Evolutionary conservation across 768 basidiomycete species (phyloP).

Genomic region (Tephrocybe sp.): DNA sequence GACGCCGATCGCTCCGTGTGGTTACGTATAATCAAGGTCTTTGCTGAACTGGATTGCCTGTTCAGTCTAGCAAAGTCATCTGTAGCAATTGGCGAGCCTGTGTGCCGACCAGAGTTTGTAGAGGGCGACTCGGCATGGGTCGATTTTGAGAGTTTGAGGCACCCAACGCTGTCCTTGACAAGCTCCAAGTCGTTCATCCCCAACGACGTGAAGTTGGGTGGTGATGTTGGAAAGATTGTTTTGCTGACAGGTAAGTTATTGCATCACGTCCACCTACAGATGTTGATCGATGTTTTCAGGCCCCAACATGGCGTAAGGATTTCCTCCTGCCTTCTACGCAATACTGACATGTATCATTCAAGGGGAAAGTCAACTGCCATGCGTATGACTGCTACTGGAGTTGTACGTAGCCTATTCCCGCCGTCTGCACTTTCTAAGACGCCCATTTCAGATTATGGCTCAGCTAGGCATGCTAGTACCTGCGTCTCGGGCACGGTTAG

Average conservation of each 20-base stretch:
- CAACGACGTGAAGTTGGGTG: slow-evolving; percentile 88
- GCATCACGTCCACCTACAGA: not conserved
- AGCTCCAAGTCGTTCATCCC: slow-evolving; percentile 81
- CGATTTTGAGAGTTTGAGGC: slow-evolving; percentile 88
- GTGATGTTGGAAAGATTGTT: slow-evolving; percentile 70
- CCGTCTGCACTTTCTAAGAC: not conserved
- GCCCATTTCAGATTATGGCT: slow-evolving; percentile 70
- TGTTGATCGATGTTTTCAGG: slow-evolving; percentile 38
- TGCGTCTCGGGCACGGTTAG: slow-evolving; percentile 74
- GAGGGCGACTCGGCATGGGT: slow-evolving; percentile 78
- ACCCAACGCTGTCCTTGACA: slow-evolving; percentile 77
- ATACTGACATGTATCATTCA: slow-evolving; percentile 11
- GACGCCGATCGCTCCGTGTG: slow-evolving; percentile 78
- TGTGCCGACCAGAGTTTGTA: slow-evolving; percentile 89
- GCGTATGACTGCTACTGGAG: slow-evolving; percentile 95
- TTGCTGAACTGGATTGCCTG: slow-evolving; percentile 96
- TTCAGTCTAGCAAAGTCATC: slow-evolving; percentile 91
- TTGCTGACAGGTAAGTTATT: slow-evolving; percentile 76
- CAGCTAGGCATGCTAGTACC: slow-evolving; percentile 97
- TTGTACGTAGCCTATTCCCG: slow-evolving; percentile 47
- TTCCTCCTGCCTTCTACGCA: not conserved
- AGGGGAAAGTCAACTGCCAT: slow-evolving; percentile 85
- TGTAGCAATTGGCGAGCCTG: slow-evolving; percentile 86
- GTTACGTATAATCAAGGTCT: slow-evolving; percentile 80
- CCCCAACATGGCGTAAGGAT: slow-evolving; percentile 83